phyloP scores from a whole-genome alignment of 495 filamentous ascomycete genomes.

The Aspergillus diversus region DNA sequence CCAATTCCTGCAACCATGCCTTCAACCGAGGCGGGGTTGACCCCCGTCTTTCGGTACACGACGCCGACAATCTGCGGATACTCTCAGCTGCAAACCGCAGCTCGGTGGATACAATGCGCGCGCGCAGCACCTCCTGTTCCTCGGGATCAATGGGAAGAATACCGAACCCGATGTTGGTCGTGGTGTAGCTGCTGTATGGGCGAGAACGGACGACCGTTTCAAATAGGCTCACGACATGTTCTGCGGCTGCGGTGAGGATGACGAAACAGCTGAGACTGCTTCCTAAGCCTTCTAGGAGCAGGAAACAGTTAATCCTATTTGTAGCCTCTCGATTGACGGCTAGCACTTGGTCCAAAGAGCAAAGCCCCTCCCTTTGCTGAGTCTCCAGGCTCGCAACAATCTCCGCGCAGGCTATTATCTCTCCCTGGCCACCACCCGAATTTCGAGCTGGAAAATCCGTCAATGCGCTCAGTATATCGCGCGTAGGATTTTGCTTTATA shows the following conservation, averaged over 20 bases:
- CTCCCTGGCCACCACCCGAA: background rate
- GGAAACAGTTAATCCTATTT: background rate
- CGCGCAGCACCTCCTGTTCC: background rate
- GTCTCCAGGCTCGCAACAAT: background rate
- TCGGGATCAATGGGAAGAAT: background rate
- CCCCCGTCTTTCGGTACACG: background rate
- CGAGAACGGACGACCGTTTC: background rate
- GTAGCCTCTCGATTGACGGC: background rate
- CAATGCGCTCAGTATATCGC: background rate
- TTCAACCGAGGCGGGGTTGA: background rate
- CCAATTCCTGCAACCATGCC: constrained; percentile 1
- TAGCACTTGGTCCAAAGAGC: background rate
- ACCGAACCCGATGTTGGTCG: constrained; percentile 1
- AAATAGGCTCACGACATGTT: background rate
- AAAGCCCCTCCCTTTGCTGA: background rate
- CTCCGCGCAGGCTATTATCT: background rate
- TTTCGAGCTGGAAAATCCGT: background rate
- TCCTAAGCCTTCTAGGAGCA: background rate
- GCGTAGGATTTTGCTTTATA: background rate
- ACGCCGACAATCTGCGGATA: constrained; percentile 1
- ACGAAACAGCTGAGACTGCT: constrained; percentile 1
- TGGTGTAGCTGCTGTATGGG: background rate
- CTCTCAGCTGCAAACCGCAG: background rate
- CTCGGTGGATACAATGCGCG: background rate
- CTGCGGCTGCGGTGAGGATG: background rate